These are phyloP conservation scores for Paralagenidium karlingii DNA, from an alignment of 352 stramenopile genomes.

Conservation along the genomic window DNA sequence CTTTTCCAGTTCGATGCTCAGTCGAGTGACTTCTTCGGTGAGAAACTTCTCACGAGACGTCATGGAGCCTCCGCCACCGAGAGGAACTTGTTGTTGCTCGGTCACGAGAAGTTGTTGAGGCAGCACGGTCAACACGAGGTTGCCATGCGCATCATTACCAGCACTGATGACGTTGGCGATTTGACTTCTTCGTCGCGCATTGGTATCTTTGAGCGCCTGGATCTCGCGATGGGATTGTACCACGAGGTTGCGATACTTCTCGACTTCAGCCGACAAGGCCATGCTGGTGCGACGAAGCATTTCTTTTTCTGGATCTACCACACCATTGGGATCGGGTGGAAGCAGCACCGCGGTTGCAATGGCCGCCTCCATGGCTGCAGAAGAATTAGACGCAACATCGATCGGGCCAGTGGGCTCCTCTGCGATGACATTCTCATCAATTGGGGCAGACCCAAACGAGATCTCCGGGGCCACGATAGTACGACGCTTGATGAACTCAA, in stretches of 20 bases:
- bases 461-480: no score
- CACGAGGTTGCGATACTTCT: constrained; percentile 25
- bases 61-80: constrained; percentile 5
- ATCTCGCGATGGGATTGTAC: constrained; percentile 27
- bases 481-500: no score
- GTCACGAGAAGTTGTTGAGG: no score
- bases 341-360: no score
- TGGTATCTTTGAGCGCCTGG: constrained; percentile 17
- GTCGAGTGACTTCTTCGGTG: constrained; percentile 14
- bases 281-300: constrained; percentile 20
- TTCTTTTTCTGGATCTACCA: constrained; percentile 25
- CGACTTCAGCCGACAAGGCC: constrained; percentile 16
- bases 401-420: no score
- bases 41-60: constrained; percentile 17
- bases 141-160: constrained; percentile 4
- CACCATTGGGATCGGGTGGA: no score
- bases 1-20: constrained; percentile 11
- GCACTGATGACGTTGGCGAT: constrained; percentile 4
- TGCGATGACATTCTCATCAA: no score
- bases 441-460: no score
- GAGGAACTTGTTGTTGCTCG: no score
- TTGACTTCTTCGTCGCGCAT: constrained; percentile 12
- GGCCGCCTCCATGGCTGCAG: no score
- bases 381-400: no score
- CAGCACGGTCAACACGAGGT: no score